Percentiles rank a stretch among this genome's conserved stretches.
Conservation (phyloP, 1,284 basidiomycete genomes). For the Ganoderma lucidum region DNA sequence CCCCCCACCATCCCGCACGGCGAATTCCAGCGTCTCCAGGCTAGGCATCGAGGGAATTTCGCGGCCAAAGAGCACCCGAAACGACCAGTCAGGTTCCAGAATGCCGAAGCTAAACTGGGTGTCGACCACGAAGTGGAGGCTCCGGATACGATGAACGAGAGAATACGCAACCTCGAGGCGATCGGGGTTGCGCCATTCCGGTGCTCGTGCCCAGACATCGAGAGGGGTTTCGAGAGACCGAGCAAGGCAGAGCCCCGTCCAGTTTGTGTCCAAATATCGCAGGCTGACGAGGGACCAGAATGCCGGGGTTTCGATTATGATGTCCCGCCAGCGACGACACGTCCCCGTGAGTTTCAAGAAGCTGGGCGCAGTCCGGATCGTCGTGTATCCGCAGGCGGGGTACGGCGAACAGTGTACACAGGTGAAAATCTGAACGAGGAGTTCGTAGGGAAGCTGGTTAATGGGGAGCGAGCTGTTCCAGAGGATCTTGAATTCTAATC, state of each 20-base stretch:
- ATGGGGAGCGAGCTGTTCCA: not conserved
- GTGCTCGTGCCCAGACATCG: not conserved
- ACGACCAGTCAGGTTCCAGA: no score
- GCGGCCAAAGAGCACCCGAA: no score
- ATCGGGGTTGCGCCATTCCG: not conserved
- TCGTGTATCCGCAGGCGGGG: no score
- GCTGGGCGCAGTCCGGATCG: no score
- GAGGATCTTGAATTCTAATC: not conserved
- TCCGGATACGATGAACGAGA: not conserved
- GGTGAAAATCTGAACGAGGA: not conserved
- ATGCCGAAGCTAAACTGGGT: not conserved
- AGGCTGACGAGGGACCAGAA: constrained; percentile 10
- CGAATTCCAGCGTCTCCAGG: not conserved
- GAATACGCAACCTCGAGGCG: not conserved
- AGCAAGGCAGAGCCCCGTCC: not conserved
- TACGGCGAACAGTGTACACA: not conserved
- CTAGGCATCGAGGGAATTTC: not conserved
- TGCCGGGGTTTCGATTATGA: constrained; percentile 5
- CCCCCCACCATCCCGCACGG: no score
- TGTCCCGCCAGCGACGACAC: not conserved
- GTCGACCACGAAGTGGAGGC: not conserved
- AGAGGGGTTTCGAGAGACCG: not conserved
- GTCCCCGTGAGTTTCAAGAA: no score
- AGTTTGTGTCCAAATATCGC: no score
- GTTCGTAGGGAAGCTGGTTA: not conserved